Conservation (phyloP, 2,329 filamentous ascomycete genomes). For the Arthroderma sp. region DNA sequence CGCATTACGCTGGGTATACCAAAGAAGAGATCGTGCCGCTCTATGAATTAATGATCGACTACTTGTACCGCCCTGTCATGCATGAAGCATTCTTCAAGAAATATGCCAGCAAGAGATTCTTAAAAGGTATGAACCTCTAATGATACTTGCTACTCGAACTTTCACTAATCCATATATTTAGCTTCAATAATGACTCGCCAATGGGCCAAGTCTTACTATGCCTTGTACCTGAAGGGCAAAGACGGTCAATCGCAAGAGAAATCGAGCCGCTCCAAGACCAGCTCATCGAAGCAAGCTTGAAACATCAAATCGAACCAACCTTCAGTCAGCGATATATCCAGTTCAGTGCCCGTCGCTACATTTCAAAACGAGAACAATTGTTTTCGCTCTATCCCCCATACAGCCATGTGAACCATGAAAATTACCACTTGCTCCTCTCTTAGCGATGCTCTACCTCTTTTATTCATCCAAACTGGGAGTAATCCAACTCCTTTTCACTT, state of each 20-base stretch:
- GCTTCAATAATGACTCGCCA: constrained; percentile 82
- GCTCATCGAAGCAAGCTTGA: too few relatives aligned
- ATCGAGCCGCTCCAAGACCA: background rate
- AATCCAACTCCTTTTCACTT: too few relatives aligned
- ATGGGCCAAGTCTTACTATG: constrained; percentile 74
- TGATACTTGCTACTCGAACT: background rate
- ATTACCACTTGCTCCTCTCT: too few relatives aligned
- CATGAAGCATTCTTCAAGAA: constrained; percentile 99
- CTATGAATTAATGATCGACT: constrained; percentile 90
- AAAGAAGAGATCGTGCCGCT: constrained; percentile 90
- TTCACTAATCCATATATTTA: constrained; percentile 28
- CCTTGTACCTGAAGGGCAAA: constrained; percentile 20
- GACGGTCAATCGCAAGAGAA: background rate
- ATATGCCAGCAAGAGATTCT: constrained; percentile 97
- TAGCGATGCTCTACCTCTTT: too few relatives aligned
- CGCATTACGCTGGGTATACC: constrained; percentile 84
- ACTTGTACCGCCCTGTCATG: constrained; percentile 74
- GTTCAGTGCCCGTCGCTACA: too few relatives aligned
- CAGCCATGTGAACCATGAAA: too few relatives aligned
- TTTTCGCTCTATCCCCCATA: too few relatives aligned
- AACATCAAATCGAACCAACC: too few relatives aligned
- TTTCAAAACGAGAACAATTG: too few relatives aligned
- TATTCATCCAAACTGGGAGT: too few relatives aligned
- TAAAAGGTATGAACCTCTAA: constrained; percentile 61
- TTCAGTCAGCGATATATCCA: too few relatives aligned